A percentile compares a stretch with the other conserved stretches of the same genome.
Conservation (phyloP, 768 basidiomycete species). For the Amanita inopinata region DNA sequence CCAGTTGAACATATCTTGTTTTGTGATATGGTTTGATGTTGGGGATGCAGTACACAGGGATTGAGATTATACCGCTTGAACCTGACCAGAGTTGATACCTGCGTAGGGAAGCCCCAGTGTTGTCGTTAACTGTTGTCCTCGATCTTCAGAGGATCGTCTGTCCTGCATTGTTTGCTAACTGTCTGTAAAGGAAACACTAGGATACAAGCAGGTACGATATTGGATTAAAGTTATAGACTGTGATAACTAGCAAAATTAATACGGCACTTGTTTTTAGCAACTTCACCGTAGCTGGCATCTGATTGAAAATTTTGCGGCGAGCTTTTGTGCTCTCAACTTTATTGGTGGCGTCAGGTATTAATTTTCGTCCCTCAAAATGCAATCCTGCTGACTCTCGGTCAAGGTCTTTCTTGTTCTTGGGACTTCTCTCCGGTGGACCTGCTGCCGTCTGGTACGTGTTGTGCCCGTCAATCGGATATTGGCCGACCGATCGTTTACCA, state of each 20-base stretch:
- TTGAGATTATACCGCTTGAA: slow-evolving; percentile 98
- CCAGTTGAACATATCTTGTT: slow-evolving; percentile 9
- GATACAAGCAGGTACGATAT: slow-evolving; percentile 64
- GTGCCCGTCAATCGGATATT: slow-evolving; percentile 10
- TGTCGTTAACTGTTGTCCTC: slow-evolving; percentile 33
- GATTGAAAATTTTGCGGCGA: slow-evolving; percentile 79
- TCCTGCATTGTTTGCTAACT: slow-evolving; percentile 37
- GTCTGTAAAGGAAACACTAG: slow-evolving; percentile 52
- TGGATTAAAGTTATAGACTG: slow-evolving; percentile 1
- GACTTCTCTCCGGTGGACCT: slow-evolving; percentile 78
- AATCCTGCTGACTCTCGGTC: slow-evolving; percentile 8
- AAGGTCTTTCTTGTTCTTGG: slow-evolving; percentile 73
- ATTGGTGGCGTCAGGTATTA: slow-evolving; percentile 74
- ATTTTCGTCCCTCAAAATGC: slow-evolving; percentile 10
- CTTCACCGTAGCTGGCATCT: slow-evolving; percentile 81
- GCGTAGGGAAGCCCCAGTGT: slow-evolving; percentile 96
- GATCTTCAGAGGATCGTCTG: slow-evolving; percentile 27
- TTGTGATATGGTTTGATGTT: slow-evolving; percentile 14
- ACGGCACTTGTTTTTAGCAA: slow-evolving; percentile 37
- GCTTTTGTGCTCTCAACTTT: slow-evolving; percentile 85
- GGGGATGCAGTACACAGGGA: slow-evolving; percentile 35
- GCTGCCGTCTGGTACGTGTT: slow-evolving; percentile 65
- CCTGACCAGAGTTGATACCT: slow-evolving; percentile 97
- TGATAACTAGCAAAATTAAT: slow-evolving; percentile 7
- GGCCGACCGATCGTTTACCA: neutral